These are phyloP conservation scores for Santalum album DNA, from an alignment of 164 flowering plant genomes.

Conservation along the genomic window DNA sequence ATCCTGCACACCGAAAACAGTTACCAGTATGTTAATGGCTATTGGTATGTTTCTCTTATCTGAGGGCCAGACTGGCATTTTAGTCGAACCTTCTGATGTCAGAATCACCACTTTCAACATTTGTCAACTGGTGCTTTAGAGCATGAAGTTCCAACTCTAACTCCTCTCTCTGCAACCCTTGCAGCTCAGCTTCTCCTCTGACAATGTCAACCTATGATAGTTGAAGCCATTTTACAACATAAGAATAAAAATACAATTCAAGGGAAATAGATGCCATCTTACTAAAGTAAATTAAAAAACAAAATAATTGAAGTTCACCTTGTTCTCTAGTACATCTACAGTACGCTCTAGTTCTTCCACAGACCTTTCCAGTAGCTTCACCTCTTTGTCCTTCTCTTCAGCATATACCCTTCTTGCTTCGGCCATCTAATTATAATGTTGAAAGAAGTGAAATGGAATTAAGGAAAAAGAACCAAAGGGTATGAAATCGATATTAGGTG, in stretches of 20 bases:
- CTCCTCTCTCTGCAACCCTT: conserved; percentile 79
- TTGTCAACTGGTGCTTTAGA: conserved; percentile 61
- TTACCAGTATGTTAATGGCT: conserved; percentile 4
- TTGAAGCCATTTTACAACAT: conserved; percentile 3
- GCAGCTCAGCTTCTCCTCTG: conserved; percentile 86
- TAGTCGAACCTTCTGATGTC: conserved; percentile 49
- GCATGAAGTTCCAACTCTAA: conserved; percentile 75
- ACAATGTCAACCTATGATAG: conserved; percentile 61
- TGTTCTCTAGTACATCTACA: conserved; percentile 71
- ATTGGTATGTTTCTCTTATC: not conserved
- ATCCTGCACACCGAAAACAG: conserved; percentile 27
- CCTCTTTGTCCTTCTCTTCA: conserved; percentile 84
- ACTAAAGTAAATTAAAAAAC: not conserved
- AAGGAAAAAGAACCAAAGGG: not conserved
- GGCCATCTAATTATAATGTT: conserved; percentile 39
- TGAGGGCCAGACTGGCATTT: not conserved
- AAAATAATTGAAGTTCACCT: conserved; percentile 35
- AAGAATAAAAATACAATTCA: not conserved
- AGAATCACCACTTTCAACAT: conserved; percentile 33
- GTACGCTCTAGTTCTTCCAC: conserved; percentile 91
- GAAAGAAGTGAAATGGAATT: conserved; percentile 8
- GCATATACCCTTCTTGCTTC: conserved; percentile 55
- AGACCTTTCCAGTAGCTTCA: conserved; percentile 76
- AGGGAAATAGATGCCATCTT: not conserved
- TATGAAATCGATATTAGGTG: not conserved